These are phyloP conservation scores for Cercospora sojina DNA, from an alignment of 2,329 filamentous ascomycete genomes.

Conservation along the genomic window DNA sequence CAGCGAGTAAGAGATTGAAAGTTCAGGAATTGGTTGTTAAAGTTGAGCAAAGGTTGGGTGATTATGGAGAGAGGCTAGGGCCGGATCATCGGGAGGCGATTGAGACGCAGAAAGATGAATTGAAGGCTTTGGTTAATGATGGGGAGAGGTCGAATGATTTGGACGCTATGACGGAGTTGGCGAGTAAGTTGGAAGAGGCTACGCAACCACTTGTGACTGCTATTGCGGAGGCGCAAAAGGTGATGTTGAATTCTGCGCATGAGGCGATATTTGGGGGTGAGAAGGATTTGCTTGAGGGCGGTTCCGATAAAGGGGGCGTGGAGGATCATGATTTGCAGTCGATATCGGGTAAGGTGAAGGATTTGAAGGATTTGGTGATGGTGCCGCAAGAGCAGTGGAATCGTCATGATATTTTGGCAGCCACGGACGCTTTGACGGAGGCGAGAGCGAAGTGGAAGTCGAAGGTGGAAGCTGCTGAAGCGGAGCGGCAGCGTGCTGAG, in stretches of 20 bases:
- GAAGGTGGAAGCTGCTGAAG: conserved; percentile 23
- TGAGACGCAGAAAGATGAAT: conserved; percentile 29
- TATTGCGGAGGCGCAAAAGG: conserved; percentile 31
- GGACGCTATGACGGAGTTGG: conserved; percentile 26
- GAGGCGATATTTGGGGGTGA: conserved; percentile 40
- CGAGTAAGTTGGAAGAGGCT: conserved; percentile 25
- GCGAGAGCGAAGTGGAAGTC: conserved; percentile 30
- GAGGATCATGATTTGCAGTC: conserved; percentile 25
- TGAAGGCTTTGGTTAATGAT: conserved; percentile 32
- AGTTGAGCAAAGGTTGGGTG: conserved; percentile 29
- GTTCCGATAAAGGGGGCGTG: conserved; percentile 12
- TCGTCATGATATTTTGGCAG: conserved; percentile 32
- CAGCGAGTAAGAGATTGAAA: conserved; percentile 27
- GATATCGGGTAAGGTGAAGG: conserved; percentile 30
- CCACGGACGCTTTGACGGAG: conserved; percentile 33
- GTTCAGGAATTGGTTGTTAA: conserved; percentile 30
- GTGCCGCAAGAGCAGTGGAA: conserved; percentile 36
- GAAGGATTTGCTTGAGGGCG: conserved; percentile 34
- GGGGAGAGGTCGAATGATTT: conserved; percentile 25
- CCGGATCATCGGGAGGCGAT: conserved; percentile 32
- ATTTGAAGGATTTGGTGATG: conserved; percentile 37
- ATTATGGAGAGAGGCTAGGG: conserved; percentile 35
- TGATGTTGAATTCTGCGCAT: conserved; percentile 37
- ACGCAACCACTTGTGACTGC: conserved; percentile 30
- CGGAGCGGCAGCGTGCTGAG: conserved; percentile 19